Evolutionary conservation across 352 stramenopile genomes (phyloP), one percentile per base, ranked within the genome.

Genomic region (Globisporangium ultimum): DNA sequence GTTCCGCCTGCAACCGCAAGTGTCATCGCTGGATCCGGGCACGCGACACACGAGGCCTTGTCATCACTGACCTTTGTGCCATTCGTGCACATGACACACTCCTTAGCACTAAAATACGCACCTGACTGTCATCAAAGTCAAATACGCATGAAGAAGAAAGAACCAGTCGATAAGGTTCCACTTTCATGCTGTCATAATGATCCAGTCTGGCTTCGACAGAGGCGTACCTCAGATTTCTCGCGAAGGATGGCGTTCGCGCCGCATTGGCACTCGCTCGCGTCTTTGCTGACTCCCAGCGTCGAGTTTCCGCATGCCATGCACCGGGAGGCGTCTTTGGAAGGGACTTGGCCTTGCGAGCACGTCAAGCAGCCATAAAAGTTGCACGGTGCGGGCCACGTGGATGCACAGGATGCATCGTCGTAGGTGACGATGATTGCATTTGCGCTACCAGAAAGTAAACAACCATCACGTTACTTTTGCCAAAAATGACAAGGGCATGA

Each of bases 1-100:
- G 28, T 10, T 36, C 70, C 52, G 18, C 47, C 53, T 4, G 21
- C 49, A 18, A 70, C 67, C 38, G 66, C 60, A 24, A 89, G 74
- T 6, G 67, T 71, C 91, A 97, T 98, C 12, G 71, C 53, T 2
- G 76, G 63, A 74, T 97, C 89, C 1, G 71, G 66, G 59, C 93
- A 98, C 4, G 64, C 21, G 34, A 67, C 58, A 55, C 93, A 98
- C 0, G 52, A 66, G 28, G 20, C 21, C 15, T 58, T 48, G 40
- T 84, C 74, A 8, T 51, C 60, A 32, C 71, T 64, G 20, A 10
- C 28, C 28, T 11, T 36, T 36, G 72, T 83, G 20, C 66, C 78
- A 43, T 70, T 74, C 2, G 64, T 54, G 52, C 86, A 92, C 15
- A 49, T 18, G 0, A 83, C 45, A 52, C 88, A 97, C 47, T 82